A percentile compares a stretch with the other conserved stretches of the same genome.
These are phyloP conservation scores for Trichophyton equinum DNA, from an alignment of 2,329 filamentous ascomycete genomes.

Conservation along the genomic window DNA sequence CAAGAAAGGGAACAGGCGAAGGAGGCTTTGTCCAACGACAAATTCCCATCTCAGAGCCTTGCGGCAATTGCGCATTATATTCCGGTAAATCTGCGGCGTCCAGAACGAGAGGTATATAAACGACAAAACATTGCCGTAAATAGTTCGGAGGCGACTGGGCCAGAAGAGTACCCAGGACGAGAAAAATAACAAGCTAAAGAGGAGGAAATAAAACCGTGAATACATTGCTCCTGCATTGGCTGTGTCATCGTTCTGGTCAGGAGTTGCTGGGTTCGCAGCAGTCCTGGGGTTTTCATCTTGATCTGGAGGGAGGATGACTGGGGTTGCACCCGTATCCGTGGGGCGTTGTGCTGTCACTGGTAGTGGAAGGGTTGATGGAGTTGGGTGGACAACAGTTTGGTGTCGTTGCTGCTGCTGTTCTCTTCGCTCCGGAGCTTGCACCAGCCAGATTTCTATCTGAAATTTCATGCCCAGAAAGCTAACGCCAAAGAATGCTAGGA, in stretches of 20 bases:
- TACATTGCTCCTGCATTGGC: slow-evolving; percentile 46
- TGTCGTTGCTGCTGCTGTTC: slow-evolving; percentile 20
- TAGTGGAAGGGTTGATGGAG: slow-evolving; percentile 17
- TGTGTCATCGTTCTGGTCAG: slow-evolving; percentile 26
- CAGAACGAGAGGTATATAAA: slow-evolving; percentile 80
- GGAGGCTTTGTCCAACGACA: slow-evolving; percentile 65
- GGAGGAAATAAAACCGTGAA: slow-evolving; percentile 48
- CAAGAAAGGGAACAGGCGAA: slow-evolving; percentile 65
- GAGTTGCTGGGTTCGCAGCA: slow-evolving; percentile 24
- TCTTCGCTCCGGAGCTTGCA: slow-evolving; percentile 39
- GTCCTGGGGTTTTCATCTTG: slow-evolving; percentile 35
- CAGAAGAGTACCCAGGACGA: slow-evolving; percentile 48
- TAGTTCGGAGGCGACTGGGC: slow-evolving; percentile 39
- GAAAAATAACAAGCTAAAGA: slow-evolving; percentile 46
- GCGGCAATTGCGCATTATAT: slow-evolving; percentile 79
- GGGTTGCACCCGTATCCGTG: slow-evolving; percentile 38
- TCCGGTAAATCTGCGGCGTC: slow-evolving; percentile 83
- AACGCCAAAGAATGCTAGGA: slow-evolving; percentile 48
- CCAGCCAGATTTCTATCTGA: slow-evolving; percentile 54
- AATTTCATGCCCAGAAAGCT: slow-evolving; percentile 53
- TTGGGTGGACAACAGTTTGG: slow-evolving; percentile 10
- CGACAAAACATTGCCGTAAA: slow-evolving; percentile 50
- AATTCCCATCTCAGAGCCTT: slow-evolving; percentile 87
- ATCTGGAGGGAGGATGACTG: slow-evolving; percentile 48
- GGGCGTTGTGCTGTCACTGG: slow-evolving; percentile 38